Percentiles rank a stretch among this genome's conserved stretches.
phyloP scores from a whole-genome alignment of 1,284 basidiomycete species.

The Coniferiporia weirii region DNA sequence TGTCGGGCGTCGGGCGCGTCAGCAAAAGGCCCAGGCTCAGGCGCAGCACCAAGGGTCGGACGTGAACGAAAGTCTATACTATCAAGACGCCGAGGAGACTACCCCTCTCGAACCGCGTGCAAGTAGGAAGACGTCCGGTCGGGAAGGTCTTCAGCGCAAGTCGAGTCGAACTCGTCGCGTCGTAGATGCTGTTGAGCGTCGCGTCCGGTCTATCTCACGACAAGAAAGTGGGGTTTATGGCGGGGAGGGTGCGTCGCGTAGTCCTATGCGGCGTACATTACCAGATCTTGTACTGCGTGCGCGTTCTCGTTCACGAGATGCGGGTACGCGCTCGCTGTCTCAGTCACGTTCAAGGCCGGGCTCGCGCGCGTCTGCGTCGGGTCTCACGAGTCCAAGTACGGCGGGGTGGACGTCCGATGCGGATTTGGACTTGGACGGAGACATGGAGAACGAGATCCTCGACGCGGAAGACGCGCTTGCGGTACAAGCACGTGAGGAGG shows the following conservation, averaged over 20 bases:
- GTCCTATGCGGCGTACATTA: conserved; percentile 8
- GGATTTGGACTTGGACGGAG: not conserved
- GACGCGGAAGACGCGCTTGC: conserved; percentile 13
- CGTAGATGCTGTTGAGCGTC: conserved; percentile 12
- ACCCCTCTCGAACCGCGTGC: not conserved
- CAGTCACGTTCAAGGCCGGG: conserved; percentile 9
- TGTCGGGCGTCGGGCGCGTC: too few relatives aligned
- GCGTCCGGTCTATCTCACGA: not conserved
- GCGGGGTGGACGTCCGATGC: conserved; percentile 12
- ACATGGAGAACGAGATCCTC: conserved; percentile 13
- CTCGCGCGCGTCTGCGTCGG: conserved; percentile 11
- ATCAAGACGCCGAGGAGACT: not conserved
- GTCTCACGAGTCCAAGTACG: conserved; percentile 16
- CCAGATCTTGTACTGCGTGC: conserved; percentile 9
- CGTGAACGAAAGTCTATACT: not conserved
- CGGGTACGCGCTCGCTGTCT: not conserved
- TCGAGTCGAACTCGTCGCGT: conserved; percentile 13
- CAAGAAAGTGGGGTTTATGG: not conserved
- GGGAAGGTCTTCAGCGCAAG: conserved; percentile 3
- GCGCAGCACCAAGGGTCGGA: not conserved
- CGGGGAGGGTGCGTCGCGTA: conserved; percentile 6
- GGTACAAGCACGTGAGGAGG: not conserved
- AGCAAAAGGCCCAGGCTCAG: too few relatives aligned
- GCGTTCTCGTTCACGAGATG: too few relatives aligned
- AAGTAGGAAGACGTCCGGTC: not conserved